Evolutionary conservation across 495 filamentous ascomycete species (phyloP).

Genomic region (Podospora conica): DNA sequence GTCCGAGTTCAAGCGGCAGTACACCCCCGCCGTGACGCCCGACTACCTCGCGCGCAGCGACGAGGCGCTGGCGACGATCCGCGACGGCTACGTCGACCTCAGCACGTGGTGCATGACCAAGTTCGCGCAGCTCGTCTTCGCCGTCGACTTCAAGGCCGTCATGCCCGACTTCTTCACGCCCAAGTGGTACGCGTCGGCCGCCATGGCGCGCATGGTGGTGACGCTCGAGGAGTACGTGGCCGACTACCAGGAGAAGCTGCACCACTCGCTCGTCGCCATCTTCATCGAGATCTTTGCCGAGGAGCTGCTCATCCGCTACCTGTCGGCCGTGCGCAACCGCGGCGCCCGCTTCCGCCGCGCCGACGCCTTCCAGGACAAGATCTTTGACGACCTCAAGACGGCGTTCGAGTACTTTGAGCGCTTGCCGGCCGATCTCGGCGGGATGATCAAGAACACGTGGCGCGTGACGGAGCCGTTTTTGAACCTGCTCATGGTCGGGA

Average conservation of each 20-base stretch:
- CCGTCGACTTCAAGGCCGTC: conserved; percentile 73
- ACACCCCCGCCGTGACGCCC: conserved; percentile 70
- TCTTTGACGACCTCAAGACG: conserved; percentile 81
- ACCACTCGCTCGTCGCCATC: conserved; percentile 81
- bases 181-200: conserved; percentile 75
- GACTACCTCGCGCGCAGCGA: conserved; percentile 68
- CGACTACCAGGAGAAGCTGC: conserved; percentile 75
- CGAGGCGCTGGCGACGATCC: conserved; percentile 64
- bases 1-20: conserved; percentile 70
- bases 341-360: conserved; percentile 78
- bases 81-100: conserved; percentile 88
- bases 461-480: conserved; percentile 76
- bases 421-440: conserved; percentile 41
- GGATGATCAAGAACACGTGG: conserved; percentile 81
- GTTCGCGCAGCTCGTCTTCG: conserved; percentile 79
- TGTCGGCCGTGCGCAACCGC: conserved; percentile 81
- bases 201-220: conserved; percentile 80
- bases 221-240: conserved; percentile 91
- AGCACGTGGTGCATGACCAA: conserved; percentile 82
- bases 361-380: conserved; percentile 80
- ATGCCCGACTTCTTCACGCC: conserved; percentile 86
- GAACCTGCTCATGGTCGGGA: conserved; percentile 67
- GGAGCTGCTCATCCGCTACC: conserved; percentile 78
- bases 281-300: conserved; percentile 86
- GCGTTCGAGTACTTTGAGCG: conserved; percentile 72